Evolutionary conservation across 805 yeast genomes (phyloP).

Genomic region (Metschnikowia gelsemii): DNA sequence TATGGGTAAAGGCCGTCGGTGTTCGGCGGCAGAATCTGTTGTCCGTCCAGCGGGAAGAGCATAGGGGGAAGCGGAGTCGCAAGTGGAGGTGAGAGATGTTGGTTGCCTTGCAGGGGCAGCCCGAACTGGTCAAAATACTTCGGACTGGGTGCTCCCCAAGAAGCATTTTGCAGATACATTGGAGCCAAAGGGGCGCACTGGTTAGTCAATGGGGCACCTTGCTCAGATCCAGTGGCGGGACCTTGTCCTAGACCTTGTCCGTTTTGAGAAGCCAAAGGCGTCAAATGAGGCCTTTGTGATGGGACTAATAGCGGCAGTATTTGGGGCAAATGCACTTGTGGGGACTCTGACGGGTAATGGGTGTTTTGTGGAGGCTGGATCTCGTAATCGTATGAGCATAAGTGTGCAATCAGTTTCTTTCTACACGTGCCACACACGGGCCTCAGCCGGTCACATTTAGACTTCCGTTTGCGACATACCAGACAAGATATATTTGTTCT

Average conservation of each 20-base stretch:
- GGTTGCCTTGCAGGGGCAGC: neutral
- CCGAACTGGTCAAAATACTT: neutral
- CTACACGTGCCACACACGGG: constrained; percentile 46
- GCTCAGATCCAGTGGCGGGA: too few species aligned
- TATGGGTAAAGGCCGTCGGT: neutral
- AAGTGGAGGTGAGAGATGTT: neutral
- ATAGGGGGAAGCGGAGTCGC: neutral
- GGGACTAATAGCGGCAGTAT: constrained; percentile 1
- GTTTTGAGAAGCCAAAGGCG: neutral
- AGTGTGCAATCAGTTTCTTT: constrained; percentile 43
- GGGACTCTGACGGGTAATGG: neutral
- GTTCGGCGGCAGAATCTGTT: neutral
- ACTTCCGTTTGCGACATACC: constrained; percentile 44
- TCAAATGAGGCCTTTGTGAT: neutral
- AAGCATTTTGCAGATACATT: neutral
- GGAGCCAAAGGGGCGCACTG: neutral
- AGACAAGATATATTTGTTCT: constrained; percentile 45
- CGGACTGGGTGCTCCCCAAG: neutral
- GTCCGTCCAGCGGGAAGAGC: neutral
- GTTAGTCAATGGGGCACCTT: too few species aligned
- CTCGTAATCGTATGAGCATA: constrained; percentile 37
- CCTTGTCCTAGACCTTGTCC: too few species aligned
- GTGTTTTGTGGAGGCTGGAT: constrained; percentile 1
- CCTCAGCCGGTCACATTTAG: constrained; percentile 42
- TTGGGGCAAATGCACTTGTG: neutral